Evolutionary conservation across 768 basidiomycete genomes (phyloP).

Genomic region (Leccinum barrowsii): DNA sequence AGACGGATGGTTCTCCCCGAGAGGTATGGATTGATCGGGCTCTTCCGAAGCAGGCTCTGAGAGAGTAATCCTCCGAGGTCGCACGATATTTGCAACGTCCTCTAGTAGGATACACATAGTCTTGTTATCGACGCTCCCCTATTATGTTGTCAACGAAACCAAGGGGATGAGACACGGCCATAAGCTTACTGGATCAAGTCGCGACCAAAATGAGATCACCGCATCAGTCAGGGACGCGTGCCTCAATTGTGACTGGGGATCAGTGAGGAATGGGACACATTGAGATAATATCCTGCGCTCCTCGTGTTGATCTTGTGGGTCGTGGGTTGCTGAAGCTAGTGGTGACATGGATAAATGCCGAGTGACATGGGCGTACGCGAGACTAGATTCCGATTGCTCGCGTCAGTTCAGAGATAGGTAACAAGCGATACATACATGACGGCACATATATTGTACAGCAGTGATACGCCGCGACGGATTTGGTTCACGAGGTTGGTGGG

Average conservation of each 20-base stretch:
- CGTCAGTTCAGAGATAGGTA: neutral
- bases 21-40: neutral
- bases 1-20: constrained; percentile 14
- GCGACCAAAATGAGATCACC: constrained; percentile 65
- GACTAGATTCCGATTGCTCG: constrained; percentile 34
- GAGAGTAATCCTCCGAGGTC: constrained; percentile 36
- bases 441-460: constrained; percentile 69
- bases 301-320: constrained; percentile 43
- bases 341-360: constrained; percentile 61
- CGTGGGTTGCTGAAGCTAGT: constrained; percentile 41
- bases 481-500: constrained; percentile 44
- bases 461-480: constrained; percentile 34
- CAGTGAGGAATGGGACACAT: constrained; percentile 62
- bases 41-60: neutral
- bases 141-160: constrained; percentile 10
- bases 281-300: constrained; percentile 46
- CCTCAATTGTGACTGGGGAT: constrained; percentile 54
- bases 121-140: constrained; percentile 36
- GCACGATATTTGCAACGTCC: constrained; percentile 54
- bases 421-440: constrained; percentile 50
- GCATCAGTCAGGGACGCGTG: constrained; percentile 48
- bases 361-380: constrained; percentile 66
- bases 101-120: constrained; percentile 51
- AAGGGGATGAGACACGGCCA: neutral
- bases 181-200: constrained; percentile 40